Evolutionary conservation across 164 flowering plant species (phyloP), one percentile per base, ranked within the genome.

Genomic region (Cinnamomum chago): DNA sequence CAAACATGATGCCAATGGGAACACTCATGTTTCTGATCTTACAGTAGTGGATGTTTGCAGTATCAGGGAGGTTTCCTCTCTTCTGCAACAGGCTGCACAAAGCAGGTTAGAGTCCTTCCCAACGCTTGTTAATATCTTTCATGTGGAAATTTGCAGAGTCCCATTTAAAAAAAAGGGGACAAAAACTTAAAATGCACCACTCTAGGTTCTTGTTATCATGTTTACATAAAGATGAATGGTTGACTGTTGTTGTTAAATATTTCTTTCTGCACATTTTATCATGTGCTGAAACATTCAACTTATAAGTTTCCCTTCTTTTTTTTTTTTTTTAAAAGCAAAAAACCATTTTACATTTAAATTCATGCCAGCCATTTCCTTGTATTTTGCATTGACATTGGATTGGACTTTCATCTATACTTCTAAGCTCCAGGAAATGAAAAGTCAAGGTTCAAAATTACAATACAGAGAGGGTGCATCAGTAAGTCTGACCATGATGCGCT

Each of bases 1-100:
- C 70, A 96, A 94, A 81, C 97, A 94, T 70, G 99, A 96, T 73
- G 88, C 89, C 24, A 91, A 82, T 83, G 97, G 97, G 50, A 90
- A 91, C 77, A 91, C 97, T 4, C 85, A 81, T 76, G 98, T 96
- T 11, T 87, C 97, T 50, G 99, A 96, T 82, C 94, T 96, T 50
- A 92, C 98, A 5, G 58, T 94, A 71, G 87, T 92, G 47, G 99
- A 96, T 82, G 99, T 96, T 47, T 84, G 85, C 58, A 94, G 93
- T 62, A 82, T 86, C 51, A 87, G 76, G 75, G 98, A 96, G 83
- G 97, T 96, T 65, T 83, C 98, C 0, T 92, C 82, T 81, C 90
- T 94, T 75, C 81, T 96, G 30, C 88, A 88, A 11, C 90, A 86
- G 51, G 99, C 98, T 79, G 88, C 94, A n/a, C 94, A 89, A 67